These are phyloP conservation scores for Globisporangium polare DNA, from an alignment of 352 stramenopile species.

Conservation along the genomic window DNA sequence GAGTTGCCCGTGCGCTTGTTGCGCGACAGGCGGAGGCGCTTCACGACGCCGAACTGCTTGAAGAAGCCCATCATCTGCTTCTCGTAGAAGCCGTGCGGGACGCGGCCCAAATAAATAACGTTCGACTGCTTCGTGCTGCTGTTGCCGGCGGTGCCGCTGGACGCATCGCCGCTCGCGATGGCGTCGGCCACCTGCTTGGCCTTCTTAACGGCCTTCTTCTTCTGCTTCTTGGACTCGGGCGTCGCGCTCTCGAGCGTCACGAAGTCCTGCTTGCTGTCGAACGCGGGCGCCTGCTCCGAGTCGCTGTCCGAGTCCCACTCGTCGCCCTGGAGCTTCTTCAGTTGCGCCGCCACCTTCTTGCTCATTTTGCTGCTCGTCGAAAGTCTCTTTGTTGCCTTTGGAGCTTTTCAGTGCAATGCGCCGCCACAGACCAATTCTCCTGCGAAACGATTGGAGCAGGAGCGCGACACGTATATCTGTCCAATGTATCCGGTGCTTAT, in stretches of 20 bases:
- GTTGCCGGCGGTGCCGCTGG: slow-evolving; percentile 20
- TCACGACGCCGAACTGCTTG: slow-evolving; percentile 94
- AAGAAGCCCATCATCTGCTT: slow-evolving; percentile 95
- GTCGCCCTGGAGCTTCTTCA: slow-evolving; percentile 77
- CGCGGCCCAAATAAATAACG: slow-evolving; percentile 96
- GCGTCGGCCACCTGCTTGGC: slow-evolving; percentile 23
- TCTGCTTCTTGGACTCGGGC: slow-evolving; percentile 34
- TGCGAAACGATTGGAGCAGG: slow-evolving; percentile 32
- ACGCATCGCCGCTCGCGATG: slow-evolving; percentile 19
- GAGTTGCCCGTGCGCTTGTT: slow-evolving; percentile 94
- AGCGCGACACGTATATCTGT: slow-evolving; percentile 10
- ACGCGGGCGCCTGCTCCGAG: slow-evolving; percentile 26
- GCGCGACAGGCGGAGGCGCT: slow-evolving; percentile 89
- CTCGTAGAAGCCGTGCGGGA: slow-evolving; percentile 97
- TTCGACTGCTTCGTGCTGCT: slow-evolving; percentile 48
- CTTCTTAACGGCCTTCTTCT: slow-evolving; percentile 43
- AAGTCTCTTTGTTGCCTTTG: slow-evolving; percentile 2
- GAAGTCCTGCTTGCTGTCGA: slow-evolving; percentile 51
- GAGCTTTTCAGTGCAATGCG: slow-evolving; percentile 5
- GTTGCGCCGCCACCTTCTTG: slow-evolving; percentile 73
- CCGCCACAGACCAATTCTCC: slow-evolving; percentile 1
- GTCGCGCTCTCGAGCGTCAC: slow-evolving; percentile 36
- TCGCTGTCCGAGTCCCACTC: slow-evolving; percentile 88
- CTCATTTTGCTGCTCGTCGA: slow-evolving; percentile 31
- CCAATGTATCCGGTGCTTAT: slow-evolving; percentile 1